These are phyloP conservation scores for Wickerhamomyces mucosus DNA, from an alignment of 805 yeast genomes.

Conservation along the genomic window DNA sequence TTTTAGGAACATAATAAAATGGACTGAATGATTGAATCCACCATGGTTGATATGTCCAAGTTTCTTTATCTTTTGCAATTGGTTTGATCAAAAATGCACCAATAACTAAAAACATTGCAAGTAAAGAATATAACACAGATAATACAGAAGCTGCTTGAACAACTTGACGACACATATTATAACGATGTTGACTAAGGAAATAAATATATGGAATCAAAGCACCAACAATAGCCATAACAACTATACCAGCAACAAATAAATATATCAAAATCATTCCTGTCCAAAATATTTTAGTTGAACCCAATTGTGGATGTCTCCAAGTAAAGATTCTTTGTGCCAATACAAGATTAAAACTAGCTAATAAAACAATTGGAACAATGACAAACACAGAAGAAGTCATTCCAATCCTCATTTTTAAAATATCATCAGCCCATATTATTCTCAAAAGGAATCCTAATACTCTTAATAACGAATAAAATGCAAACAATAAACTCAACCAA, in stretches of 20 bases:
- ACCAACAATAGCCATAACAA: slow-evolving; percentile 58
- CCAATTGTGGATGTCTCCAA: slow-evolving; percentile 71
- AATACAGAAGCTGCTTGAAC: background rate
- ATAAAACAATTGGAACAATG: slow-evolving; percentile 47
- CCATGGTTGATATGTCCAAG: slow-evolving; percentile 62
- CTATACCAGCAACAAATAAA: slow-evolving; percentile 42
- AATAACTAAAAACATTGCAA: too few species aligned
- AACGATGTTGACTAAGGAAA: slow-evolving; percentile 36
- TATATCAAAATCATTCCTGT: slow-evolving; percentile 40
- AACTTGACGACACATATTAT: background rate
- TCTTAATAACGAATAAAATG: slow-evolving; percentile 43
- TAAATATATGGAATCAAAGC: slow-evolving; percentile 51
- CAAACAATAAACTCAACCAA: slow-evolving; percentile 41
- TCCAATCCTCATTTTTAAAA: slow-evolving; percentile 37
- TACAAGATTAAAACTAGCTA: slow-evolving; percentile 51
- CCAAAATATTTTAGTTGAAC: slow-evolving; percentile 42
- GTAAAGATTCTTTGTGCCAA: slow-evolving; percentile 67
- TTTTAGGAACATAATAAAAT: slow-evolving; percentile 47
- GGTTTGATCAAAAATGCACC: slow-evolving; percentile 49
- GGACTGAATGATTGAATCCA: slow-evolving; percentile 64
- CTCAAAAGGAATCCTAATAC: slow-evolving; percentile 53
- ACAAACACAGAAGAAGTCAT: slow-evolving; percentile 48
- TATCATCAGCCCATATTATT: slow-evolving; percentile 46
- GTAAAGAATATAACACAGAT: background rate
- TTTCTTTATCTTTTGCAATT: slow-evolving; percentile 36